These are phyloP conservation scores for Chlamydomonas sphaeroides DNA, from an alignment of 139 green algal genomes.

Conservation along the genomic window DNA sequence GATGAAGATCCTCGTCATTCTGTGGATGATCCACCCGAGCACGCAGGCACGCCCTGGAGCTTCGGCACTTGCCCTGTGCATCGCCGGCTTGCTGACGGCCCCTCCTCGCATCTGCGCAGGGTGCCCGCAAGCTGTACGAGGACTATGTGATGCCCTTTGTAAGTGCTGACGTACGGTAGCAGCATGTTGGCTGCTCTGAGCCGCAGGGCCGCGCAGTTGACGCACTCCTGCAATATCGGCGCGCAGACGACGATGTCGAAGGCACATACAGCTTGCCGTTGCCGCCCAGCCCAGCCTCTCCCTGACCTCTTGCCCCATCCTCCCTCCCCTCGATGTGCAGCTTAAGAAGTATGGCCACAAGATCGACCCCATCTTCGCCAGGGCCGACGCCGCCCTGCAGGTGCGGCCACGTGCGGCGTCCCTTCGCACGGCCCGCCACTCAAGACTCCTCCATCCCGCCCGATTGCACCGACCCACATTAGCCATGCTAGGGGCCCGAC, in stretches of 20 bases:
- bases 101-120: background rate
- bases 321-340: background rate
- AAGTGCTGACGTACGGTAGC: background rate
- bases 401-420: background rate
- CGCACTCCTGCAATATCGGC: background rate
- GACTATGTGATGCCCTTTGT: background rate
- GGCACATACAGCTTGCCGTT: background rate
- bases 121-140: slow-evolving; percentile 5
- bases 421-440: background rate
- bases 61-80: background rate
- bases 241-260: background rate
- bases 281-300: background rate
- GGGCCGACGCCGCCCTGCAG: background rate
- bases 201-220: too few species aligned
- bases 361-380: slow-evolving; percentile 49
- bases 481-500: too few species aligned
- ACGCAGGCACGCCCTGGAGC: slow-evolving; percentile 8
- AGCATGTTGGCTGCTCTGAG: background rate
- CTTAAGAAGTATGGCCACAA: slow-evolving; percentile 40
- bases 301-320: background rate
- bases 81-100: background rate
- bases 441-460: too few species aligned
- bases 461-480: background rate
- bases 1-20: slow-evolving; percentile 42
- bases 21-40: slow-evolving; percentile 54